A percentile compares a stretch with the other conserved stretches of the same genome.
These are phyloP conservation scores for Nakazawaea ernobii DNA, from an alignment of 805 yeast species.

Conservation along the genomic window DNA sequence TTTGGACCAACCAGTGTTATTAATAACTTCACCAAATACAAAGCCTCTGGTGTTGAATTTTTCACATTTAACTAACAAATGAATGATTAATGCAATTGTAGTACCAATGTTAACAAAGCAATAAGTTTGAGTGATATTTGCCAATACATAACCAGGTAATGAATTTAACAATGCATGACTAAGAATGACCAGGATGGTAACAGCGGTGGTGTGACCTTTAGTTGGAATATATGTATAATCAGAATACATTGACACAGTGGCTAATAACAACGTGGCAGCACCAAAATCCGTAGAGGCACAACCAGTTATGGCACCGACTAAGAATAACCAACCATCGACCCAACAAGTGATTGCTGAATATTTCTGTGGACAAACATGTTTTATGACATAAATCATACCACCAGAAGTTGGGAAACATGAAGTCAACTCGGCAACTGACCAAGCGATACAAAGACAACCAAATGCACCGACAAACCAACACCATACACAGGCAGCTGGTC, in stretches of 20 bases:
- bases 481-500: slow-evolving; percentile 61
- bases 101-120: slow-evolving; percentile 45
- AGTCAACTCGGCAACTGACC: slow-evolving; percentile 43
- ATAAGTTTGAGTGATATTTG: slow-evolving; percentile 44
- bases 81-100: slow-evolving; percentile 44
- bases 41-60: slow-evolving; percentile 36
- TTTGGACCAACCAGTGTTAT: slow-evolving; percentile 44
- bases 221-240: slow-evolving; percentile 35
- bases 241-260: slow-evolving; percentile 35
- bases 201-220: slow-evolving; percentile 41
- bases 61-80: slow-evolving; percentile 49
- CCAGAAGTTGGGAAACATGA: slow-evolving; percentile 50
- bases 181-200: slow-evolving; percentile 41
- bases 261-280: slow-evolving; percentile 40
- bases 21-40: slow-evolving; percentile 42
- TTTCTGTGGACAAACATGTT: slow-evolving; percentile 41
- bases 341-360: slow-evolving; percentile 48
- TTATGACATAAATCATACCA: slow-evolving; percentile 43
- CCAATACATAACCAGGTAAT: slow-evolving; percentile 43
- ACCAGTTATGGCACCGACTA: slow-evolving; percentile 45
- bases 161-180: slow-evolving; percentile 48
- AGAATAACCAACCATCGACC: slow-evolving; percentile 49
- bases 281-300: slow-evolving; percentile 49
- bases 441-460: slow-evolving; percentile 50
- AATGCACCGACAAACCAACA: slow-evolving; percentile 52